Conservation (phyloP, 2,329 filamentous ascomycete genomes). For the Hymenotorrendiella dingleyae region DNA sequence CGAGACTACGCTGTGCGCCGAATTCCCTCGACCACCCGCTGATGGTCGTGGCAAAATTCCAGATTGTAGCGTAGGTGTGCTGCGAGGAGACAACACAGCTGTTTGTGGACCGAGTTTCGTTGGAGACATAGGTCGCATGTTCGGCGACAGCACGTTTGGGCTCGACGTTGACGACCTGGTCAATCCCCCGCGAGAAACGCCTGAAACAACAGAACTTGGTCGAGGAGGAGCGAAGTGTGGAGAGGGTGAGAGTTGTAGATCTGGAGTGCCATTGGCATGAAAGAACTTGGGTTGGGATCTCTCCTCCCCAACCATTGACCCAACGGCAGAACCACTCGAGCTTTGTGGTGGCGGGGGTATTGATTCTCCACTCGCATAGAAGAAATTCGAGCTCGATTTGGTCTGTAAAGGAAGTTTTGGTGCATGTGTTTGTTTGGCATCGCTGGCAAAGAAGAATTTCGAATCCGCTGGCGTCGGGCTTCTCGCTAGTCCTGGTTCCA, state of each 20-base stretch:
- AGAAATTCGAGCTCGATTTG: constrained; percentile 37
- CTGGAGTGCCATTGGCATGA: constrained; percentile 62
- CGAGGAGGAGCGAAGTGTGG: constrained; percentile 34
- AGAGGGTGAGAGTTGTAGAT: constrained; percentile 37
- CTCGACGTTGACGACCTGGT: constrained; percentile 35
- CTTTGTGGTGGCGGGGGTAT: constrained; percentile 31
- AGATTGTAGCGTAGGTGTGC: constrained; percentile 19
- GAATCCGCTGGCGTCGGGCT: constrained; percentile 37
- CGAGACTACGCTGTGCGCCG: constrained; percentile 18
- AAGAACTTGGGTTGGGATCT: constrained; percentile 57
- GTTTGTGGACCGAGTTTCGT: constrained; percentile 36
- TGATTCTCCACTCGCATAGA: constrained; percentile 44
- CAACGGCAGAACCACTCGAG: constrained; percentile 24
- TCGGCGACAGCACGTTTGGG: constrained; percentile 24
- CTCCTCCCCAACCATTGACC: constrained; percentile 27
- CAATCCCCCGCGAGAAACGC: constrained; percentile 37
- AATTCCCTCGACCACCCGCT: constrained; percentile 16
- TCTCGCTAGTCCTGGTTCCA: constrained; percentile 29
- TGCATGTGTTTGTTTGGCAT: constrained; percentile 47
- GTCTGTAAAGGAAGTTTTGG: constrained; percentile 17
- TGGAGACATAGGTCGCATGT: constrained; percentile 46
- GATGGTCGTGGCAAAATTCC: constrained; percentile 20
- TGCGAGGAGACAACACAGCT: constrained; percentile 19
- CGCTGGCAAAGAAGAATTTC: constrained; percentile 91
- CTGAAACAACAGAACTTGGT: constrained; percentile 42